Conservation (phyloP, 75 land plant genomes). For the Chamaecyparis obtusa region DNA sequence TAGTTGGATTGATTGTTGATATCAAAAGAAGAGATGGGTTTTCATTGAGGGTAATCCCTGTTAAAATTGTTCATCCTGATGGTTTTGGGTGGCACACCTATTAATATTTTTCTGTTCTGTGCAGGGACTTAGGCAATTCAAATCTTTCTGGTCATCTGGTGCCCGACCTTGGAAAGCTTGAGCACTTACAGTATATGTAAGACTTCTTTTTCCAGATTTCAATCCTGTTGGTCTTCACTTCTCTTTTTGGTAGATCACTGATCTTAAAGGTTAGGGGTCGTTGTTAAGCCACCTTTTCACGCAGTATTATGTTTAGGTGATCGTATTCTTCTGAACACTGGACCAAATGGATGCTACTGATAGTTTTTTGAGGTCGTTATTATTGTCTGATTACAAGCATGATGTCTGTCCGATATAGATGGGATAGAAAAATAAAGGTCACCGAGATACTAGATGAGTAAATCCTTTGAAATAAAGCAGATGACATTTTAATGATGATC, state of each 20-base stretch:
- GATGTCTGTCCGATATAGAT: background rate
- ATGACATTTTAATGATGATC: background rate
- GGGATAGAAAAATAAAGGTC: background rate
- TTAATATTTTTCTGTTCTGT: conserved; percentile 3
- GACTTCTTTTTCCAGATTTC: conserved; percentile 16
- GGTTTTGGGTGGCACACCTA: background rate
- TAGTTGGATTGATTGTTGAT: background rate
- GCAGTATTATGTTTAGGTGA: background rate
- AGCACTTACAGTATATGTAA: conserved; percentile 90
- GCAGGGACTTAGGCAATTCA: conserved; percentile 92
- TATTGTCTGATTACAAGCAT: background rate
- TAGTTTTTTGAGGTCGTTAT: background rate
- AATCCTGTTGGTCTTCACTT: background rate
- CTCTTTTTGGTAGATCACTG: conserved; percentile 3
- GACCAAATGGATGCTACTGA: background rate
- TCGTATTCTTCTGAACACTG: background rate
- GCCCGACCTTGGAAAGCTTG: conserved; percentile 89
- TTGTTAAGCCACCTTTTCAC: background rate
- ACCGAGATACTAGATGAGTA: background rate
- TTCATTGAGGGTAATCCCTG: background rate
- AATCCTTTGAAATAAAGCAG: background rate
- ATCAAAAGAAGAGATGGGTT: background rate
- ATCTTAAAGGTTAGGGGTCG: background rate
- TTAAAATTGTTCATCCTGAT: background rate
- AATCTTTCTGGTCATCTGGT: conserved; percentile 85